phyloP scores from a whole-genome alignment of 2,329 filamentous ascomycete genomes.

The Colletotrichum godetiae region DNA sequence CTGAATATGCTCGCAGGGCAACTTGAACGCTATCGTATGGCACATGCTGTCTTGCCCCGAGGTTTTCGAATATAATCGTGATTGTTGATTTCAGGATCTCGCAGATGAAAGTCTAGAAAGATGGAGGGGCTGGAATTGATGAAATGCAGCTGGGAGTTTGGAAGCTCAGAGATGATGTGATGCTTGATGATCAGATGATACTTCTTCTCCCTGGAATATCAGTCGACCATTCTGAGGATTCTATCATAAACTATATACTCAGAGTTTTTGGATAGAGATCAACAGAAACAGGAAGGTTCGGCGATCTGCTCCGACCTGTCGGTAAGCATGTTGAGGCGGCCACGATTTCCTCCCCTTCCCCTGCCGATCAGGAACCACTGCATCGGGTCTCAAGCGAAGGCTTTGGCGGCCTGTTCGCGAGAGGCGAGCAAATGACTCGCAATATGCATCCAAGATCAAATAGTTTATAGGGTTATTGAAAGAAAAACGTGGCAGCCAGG shows the following conservation, averaged over 20 bases:
- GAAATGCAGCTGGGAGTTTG: background rate
- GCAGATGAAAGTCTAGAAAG: background rate
- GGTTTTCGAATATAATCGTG: background rate
- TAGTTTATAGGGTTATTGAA: conserved; percentile 34
- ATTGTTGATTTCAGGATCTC: background rate
- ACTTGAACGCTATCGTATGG: conserved; percentile 60
- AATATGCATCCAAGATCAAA: conserved; percentile 24
- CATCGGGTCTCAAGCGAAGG: background rate
- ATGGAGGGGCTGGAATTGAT: background rate
- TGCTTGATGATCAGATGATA: background rate
- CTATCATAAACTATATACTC: background rate
- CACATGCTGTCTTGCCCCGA: conserved; percentile 52
- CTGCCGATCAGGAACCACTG: conserved; percentile 3
- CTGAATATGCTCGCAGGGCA: conserved; percentile 63
- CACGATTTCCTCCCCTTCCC: background rate
- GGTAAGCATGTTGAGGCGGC: conserved; percentile 4
- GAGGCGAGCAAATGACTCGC: background rate
- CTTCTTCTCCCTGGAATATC: background rate
- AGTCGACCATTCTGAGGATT: background rate
- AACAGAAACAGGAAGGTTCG: background rate
- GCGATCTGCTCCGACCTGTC: background rate
- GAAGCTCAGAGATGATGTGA: too few species aligned
- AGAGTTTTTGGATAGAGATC: too few species aligned
- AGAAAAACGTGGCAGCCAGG: conserved; percentile 36
- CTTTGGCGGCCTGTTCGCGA: background rate